Percentiles rank a stretch among this genome's conserved stretches.
phyloP scores from a whole-genome alignment of 176 grass and related monocot genomes.

The Themeda triandra region DNA sequence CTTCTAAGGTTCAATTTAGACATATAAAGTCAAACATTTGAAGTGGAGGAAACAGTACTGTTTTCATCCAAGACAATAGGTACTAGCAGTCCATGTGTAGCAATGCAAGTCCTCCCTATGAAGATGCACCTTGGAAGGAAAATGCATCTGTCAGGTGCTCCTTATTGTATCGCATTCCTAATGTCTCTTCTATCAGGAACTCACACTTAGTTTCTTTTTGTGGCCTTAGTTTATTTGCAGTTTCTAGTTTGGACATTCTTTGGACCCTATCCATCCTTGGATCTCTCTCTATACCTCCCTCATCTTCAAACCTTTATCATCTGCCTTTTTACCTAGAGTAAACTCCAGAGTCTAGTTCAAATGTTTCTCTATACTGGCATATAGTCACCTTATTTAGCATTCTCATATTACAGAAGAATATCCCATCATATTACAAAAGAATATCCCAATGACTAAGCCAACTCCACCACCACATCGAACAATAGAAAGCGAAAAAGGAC shows the following conservation, averaged over 20 bases:
- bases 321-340: neutral
- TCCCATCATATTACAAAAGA: neutral
- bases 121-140: neutral
- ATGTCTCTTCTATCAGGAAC: neutral
- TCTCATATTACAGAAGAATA: neutral
- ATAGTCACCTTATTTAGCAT: neutral
- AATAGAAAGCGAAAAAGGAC: neutral
- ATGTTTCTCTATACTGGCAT: neutral
- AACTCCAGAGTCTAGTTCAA: slow-evolving; percentile 5
- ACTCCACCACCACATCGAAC: neutral
- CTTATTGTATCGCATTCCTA: neutral
- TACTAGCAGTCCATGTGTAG: neutral
- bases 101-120: neutral
- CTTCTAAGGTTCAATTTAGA: neutral
- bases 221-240: neutral
- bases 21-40: neutral
- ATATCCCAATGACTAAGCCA: slow-evolving; percentile 17
- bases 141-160: neutral
- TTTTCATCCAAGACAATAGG: neutral
- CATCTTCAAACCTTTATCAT: neutral
- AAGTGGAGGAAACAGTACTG: neutral
- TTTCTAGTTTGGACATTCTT: neutral
- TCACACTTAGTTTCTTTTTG: slow-evolving; percentile 4
- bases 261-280: neutral
- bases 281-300: neutral